These are phyloP conservation scores for Claviceps monticola DNA, from an alignment of 2,329 filamentous ascomycete species.

Conservation along the genomic window DNA sequence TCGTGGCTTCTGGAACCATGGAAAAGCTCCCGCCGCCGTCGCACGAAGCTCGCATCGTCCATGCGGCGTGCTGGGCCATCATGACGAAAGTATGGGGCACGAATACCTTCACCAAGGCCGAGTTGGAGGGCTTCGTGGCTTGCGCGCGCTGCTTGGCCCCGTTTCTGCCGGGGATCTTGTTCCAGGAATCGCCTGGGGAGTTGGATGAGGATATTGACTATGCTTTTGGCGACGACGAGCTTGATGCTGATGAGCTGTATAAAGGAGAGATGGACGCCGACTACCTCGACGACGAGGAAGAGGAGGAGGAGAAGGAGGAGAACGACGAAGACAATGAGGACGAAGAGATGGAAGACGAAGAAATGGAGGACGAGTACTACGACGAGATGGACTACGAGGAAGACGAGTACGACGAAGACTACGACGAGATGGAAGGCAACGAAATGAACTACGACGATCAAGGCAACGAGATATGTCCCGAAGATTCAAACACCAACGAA, in stretches of 20 bases:
- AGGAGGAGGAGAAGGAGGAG: no score
- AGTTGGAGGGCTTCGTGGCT: conserved; percentile 6
- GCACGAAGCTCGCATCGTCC: conserved; percentile 3
- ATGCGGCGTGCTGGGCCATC: conserved; percentile 6
- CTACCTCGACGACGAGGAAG: no score
- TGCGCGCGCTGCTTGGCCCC: conserved; percentile 3
- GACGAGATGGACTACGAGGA: no score
- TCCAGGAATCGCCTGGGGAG: conserved; percentile 5
- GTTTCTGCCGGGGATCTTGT: conserved; percentile 5
- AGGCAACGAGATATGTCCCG: not conserved
- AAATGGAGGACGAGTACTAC: no score
- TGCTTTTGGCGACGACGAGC: conserved; percentile 1
- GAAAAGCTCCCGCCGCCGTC: not conserved
- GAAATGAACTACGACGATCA: not conserved
- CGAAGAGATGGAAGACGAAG: no score
- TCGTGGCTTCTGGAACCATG: conserved; percentile 3
- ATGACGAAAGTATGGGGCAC: conserved; percentile 4
- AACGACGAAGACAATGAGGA: no score
- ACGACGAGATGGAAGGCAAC: not conserved
- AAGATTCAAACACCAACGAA: not conserved
- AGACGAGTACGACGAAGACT: no score
- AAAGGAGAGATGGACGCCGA: no score
- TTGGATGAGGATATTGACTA: conserved; percentile 6
- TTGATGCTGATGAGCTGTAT: not conserved
- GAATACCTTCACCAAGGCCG: conserved; percentile 2